Conservation (phyloP, 257 asterid species). For the Nicotiana paniculata region DNA sequence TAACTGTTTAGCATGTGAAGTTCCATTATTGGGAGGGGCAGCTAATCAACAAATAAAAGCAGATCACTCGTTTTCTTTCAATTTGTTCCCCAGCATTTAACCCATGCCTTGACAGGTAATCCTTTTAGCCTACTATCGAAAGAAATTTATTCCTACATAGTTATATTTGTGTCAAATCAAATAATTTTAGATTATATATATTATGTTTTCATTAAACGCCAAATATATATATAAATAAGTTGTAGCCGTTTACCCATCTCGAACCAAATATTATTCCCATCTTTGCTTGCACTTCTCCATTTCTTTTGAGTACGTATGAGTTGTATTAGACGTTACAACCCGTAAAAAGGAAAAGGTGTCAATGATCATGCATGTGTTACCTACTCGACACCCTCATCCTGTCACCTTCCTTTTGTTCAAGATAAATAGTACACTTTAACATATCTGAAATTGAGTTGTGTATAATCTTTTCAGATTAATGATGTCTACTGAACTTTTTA, state of each 20-base stretch:
- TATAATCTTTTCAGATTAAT: too few relatives aligned
- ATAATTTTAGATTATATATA: too few relatives aligned
- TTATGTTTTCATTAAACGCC: background rate
- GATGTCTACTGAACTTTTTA: too few relatives aligned
- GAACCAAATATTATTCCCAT: background rate
- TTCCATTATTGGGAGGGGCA: background rate
- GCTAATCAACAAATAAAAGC: background rate
- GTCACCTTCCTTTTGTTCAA: background rate
- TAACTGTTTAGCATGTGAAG: background rate
- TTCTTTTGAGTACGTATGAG: background rate
- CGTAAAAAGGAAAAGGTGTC: background rate
- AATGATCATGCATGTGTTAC: background rate
- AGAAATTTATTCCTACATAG: too few relatives aligned
- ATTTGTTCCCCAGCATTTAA: background rate
- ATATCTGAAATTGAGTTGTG: too few relatives aligned
- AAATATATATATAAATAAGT: background rate
- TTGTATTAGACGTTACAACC: background rate
- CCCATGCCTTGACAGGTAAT: background rate
- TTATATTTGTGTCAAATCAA: too few relatives aligned
- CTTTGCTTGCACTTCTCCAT: background rate
- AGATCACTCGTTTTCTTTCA: background rate
- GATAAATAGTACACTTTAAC: too few relatives aligned
- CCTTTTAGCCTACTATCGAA: background rate
- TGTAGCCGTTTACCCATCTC: background rate
- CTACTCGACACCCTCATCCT: background rate